Evolutionary conservation across 495 filamentous ascomycete species (phyloP).

Genomic region (Xylaria intraflava): DNA sequence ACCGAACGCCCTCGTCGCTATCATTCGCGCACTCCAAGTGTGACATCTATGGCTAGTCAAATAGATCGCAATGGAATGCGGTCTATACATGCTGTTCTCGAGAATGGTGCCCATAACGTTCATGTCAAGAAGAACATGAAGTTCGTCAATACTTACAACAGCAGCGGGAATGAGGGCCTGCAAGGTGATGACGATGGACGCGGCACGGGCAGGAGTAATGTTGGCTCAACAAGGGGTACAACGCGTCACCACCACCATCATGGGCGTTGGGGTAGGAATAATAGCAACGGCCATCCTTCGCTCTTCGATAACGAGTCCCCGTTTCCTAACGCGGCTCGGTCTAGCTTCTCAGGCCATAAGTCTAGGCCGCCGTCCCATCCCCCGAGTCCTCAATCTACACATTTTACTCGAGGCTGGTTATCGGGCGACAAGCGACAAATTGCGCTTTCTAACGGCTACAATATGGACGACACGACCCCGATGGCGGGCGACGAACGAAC

Average conservation of each 20-base stretch:
- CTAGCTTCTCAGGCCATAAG: conserved; percentile 31
- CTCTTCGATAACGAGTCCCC: conserved; percentile 75
- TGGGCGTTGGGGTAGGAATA: conserved; percentile 59
- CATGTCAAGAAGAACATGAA: conserved; percentile 94
- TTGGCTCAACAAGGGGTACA: conserved; percentile 58
- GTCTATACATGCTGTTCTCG: conserved; percentile 51
- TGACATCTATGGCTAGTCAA: conserved; percentile 82
- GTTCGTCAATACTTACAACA: conserved; percentile 77
- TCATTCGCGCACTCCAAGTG: conserved; percentile 92
- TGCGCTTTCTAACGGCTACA: conserved; percentile 41
- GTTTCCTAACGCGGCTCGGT: conserved; percentile 38
- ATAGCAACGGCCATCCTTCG: conserved; percentile 60
- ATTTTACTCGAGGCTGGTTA: conserved; percentile 20
- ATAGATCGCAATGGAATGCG: conserved; percentile 62
- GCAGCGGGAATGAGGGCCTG: conserved; percentile 53
- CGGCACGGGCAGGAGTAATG: conserved; percentile 50
- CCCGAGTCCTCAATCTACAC: conserved; percentile 39
- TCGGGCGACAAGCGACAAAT: conserved; percentile 26
- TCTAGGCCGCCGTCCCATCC: conserved; percentile 59
- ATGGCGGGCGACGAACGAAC: conserved; percentile 88
- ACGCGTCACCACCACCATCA: conserved; percentile 66
- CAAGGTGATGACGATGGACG: conserved; percentile 57
- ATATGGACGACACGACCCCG: conserved; percentile 44
- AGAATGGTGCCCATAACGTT: conserved; percentile 59
- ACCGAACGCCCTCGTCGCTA: conserved; percentile 71